phyloP scores from a whole-genome alignment of 2,329 filamentous ascomycete genomes.

The Xylaria multiplex region DNA sequence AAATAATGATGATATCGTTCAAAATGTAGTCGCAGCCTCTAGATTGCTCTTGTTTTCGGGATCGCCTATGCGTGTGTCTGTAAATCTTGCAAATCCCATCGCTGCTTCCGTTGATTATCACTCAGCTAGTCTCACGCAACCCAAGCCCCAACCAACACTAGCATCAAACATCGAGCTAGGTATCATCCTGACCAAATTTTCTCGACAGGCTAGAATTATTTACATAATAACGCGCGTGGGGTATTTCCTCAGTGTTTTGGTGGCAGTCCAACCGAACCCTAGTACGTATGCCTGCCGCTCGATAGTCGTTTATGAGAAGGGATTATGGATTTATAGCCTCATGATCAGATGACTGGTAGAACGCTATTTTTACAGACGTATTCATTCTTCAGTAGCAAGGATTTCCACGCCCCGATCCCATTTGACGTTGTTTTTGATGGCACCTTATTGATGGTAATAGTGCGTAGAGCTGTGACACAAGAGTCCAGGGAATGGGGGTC shows the following conservation, averaged over 20 bases:
- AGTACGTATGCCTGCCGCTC: not conserved
- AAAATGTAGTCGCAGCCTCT: not conserved
- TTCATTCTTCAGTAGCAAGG: not conserved
- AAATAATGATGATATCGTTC: not conserved
- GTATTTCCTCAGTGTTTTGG: not conserved
- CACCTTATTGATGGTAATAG: not conserved
- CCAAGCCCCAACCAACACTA: not conserved
- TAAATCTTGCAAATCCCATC: not conserved
- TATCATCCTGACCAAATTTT: not conserved
- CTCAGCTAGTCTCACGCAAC: not conserved
- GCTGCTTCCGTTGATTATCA: not conserved
- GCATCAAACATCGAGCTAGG: not conserved
- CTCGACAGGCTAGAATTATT: not conserved
- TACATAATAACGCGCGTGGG: conserved; percentile 9
- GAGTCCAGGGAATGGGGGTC: not conserved
- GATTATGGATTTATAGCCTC: not conserved
- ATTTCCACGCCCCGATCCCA: not conserved
- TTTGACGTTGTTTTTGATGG: not conserved
- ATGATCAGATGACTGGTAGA: not conserved
- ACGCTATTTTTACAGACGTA: not conserved
- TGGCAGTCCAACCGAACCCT: not conserved
- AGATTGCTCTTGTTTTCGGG: not conserved
- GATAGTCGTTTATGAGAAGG: not conserved
- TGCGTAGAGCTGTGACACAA: not conserved
- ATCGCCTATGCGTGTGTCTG: not conserved